These are phyloP conservation scores for Yarrowia sp. DNA, from an alignment of 805 yeast genomes.

Conservation along the genomic window DNA sequence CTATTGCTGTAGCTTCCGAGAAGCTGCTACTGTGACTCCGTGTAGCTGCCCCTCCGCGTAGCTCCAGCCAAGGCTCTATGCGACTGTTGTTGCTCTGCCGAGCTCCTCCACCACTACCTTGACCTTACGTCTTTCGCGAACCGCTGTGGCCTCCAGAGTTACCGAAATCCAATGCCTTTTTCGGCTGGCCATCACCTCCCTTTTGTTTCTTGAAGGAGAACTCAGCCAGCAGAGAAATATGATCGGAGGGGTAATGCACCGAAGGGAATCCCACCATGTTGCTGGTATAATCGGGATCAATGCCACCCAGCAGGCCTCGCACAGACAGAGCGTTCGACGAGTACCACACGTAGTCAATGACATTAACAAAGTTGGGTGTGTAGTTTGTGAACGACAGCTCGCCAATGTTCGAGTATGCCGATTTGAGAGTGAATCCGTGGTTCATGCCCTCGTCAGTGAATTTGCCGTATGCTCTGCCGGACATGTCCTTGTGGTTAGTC, in stretches of 20 bases:
- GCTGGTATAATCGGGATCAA: slow-evolving; percentile 72
- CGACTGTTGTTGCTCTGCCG: slow-evolving; percentile 5
- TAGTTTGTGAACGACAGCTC: slow-evolving; percentile 93
- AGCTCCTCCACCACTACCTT: slow-evolving; percentile 1
- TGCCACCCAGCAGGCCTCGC: slow-evolving; percentile 78
- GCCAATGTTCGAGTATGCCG: slow-evolving; percentile 78
- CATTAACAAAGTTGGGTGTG: slow-evolving; percentile 89
- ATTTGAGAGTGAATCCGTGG: slow-evolving; percentile 75
- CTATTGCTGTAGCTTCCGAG: background rate
- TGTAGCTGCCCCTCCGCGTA: background rate
- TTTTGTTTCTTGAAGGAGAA: slow-evolving; percentile 54
- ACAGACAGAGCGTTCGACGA: slow-evolving; percentile 77
- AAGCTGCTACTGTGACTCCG: background rate
- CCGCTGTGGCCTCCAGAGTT: slow-evolving; percentile 22
- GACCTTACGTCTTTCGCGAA: slow-evolving; percentile 19
- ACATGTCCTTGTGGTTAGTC: slow-evolving; percentile 73
- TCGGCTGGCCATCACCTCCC: slow-evolving; percentile 25
- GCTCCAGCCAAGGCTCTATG: background rate
- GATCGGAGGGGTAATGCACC: slow-evolving; percentile 91
- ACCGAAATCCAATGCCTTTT: slow-evolving; percentile 13
- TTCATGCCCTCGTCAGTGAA: slow-evolving; percentile 85
- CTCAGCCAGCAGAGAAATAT: slow-evolving; percentile 78
- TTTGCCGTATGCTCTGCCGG: slow-evolving; percentile 82
- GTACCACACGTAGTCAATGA: slow-evolving; percentile 94
- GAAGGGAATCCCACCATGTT: slow-evolving; percentile 90